Evolutionary conservation across 352 stramenopile genomes (phyloP).

Genomic region (Globisporangium rhizosaccharum): DNA sequence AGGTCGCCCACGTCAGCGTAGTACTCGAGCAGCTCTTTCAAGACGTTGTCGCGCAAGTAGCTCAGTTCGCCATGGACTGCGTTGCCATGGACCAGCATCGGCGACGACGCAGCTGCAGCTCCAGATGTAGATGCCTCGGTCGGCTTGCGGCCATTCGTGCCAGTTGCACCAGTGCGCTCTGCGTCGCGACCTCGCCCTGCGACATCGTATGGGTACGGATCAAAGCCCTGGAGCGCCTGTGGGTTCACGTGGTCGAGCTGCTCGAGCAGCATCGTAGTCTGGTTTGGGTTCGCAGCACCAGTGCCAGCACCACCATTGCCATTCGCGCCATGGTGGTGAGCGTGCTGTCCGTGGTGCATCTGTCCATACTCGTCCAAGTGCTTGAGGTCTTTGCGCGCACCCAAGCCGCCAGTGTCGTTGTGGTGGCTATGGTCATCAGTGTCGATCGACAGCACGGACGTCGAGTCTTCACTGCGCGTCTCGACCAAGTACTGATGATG

Average conservation of each 20-base stretch:
- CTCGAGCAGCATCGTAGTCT: conserved; percentile 73
- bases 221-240: conserved; percentile 82
- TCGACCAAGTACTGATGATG: conserved; percentile 13
- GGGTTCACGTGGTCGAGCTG: conserved; percentile 86
- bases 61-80: conserved; percentile 69
- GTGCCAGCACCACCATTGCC: background rate
- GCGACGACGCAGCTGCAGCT: conserved; percentile 24
- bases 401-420: conserved; percentile 9
- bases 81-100: conserved; percentile 66
- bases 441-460: conserved; percentile 14
- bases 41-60: conserved; percentile 61
- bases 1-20: conserved; percentile 84
- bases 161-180: background rate
- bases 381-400: conserved; percentile 9
- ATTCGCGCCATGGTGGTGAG: background rate
- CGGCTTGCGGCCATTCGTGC: conserved; percentile 10
- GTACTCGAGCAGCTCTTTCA: conserved; percentile 87
- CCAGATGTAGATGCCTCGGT: conserved; percentile 26
- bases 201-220: conserved; percentile 77
- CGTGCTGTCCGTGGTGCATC: background rate
- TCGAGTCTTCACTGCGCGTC: conserved; percentile 15
- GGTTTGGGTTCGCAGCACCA: conserved; percentile 33
- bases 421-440: conserved; percentile 18
- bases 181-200: conserved; percentile 19
- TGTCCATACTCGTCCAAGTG: conserved; percentile 10